Percentiles rank a stretch among this genome's conserved stretches.
phyloP scores from a whole-genome alignment of 805 yeast genomes.

The Kluyveromyces starmeri region DNA sequence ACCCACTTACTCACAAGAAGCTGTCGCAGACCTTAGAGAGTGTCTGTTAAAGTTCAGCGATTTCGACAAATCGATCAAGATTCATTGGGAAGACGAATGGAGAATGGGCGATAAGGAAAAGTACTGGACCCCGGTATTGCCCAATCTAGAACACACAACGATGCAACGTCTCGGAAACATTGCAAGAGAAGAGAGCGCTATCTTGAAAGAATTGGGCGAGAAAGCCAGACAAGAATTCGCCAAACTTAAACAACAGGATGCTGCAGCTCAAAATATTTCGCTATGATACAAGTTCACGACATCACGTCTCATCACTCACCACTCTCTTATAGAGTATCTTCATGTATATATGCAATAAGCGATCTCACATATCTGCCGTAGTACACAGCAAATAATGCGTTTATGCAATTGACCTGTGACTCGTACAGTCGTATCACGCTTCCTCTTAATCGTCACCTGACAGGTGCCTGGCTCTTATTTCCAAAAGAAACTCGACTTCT shows the following conservation, averaged over 20 bases:
- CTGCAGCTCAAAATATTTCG: constrained; percentile 6
- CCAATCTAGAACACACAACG: constrained; percentile 46
- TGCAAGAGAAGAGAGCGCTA: constrained; percentile 58
- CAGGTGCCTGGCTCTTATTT: no score
- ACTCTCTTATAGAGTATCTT: no score
- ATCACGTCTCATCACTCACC: no score
- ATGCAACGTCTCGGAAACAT: constrained; percentile 42
- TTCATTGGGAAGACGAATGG: constrained; percentile 84
- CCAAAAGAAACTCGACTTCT: no score
- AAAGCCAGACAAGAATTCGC: constrained; percentile 21
- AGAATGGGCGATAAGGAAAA: constrained; percentile 64
- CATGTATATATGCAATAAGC: no score
- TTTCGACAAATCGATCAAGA: constrained; percentile 33
- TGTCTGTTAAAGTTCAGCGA: constrained; percentile 17
- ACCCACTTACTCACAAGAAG: constrained; percentile 85
- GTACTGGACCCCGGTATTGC: constrained; percentile 54
- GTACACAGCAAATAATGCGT: no score
- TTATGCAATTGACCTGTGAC: no score
- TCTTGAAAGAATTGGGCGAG: constrained; percentile 48
- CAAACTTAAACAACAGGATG: constrained; percentile 10
- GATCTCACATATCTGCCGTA: no score
- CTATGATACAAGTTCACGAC: no score
- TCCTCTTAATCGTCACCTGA: no score
- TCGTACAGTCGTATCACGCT: no score
- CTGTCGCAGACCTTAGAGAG: constrained; percentile 67